A percentile compares a stretch with the other conserved stretches of the same genome.
Conservation (phyloP, 1,284 basidiomycete genomes). For the Irpex rosettiformis region DNA sequence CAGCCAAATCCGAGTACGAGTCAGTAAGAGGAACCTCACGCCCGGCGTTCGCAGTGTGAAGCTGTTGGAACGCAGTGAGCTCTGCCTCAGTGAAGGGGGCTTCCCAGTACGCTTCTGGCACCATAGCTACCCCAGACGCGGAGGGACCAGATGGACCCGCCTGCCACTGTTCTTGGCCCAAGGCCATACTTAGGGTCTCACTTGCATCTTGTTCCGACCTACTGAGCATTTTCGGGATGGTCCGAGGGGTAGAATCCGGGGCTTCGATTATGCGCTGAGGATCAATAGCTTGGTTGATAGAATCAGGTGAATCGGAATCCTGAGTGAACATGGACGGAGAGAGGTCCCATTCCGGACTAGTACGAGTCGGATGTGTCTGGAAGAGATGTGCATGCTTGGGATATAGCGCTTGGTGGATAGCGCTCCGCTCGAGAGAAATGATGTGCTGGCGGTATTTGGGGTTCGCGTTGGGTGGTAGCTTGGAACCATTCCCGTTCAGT, state of each 20-base stretch:
- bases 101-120: not conserved
- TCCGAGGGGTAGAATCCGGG: not conserved
- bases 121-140: not conserved
- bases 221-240: not conserved
- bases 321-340: slow-evolving; percentile 13
- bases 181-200: not conserved
- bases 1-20: not conserved
- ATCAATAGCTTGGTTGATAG: not conserved
- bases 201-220: not conserved
- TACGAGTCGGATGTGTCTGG: not conserved
- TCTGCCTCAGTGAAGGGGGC: not conserved
- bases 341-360: slow-evolving; percentile 11
- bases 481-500: not conserved
- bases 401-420: slow-evolving; percentile 3
- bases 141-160: not conserved
- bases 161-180: not conserved
- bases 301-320: not conserved
- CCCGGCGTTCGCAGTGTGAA: not conserved
- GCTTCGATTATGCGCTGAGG: not conserved
- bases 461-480: not conserved
- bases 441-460: not conserved
- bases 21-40: not conserved
- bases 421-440: not conserved
- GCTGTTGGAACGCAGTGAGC: slow-evolving; percentile 2
- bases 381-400: slow-evolving; percentile 1